A percentile compares a stretch with the other conserved stretches of the same genome.
These are phyloP conservation scores for Podospora sp. DNA, from an alignment of 495 filamentous ascomycete genomes.

Conservation along the genomic window DNA sequence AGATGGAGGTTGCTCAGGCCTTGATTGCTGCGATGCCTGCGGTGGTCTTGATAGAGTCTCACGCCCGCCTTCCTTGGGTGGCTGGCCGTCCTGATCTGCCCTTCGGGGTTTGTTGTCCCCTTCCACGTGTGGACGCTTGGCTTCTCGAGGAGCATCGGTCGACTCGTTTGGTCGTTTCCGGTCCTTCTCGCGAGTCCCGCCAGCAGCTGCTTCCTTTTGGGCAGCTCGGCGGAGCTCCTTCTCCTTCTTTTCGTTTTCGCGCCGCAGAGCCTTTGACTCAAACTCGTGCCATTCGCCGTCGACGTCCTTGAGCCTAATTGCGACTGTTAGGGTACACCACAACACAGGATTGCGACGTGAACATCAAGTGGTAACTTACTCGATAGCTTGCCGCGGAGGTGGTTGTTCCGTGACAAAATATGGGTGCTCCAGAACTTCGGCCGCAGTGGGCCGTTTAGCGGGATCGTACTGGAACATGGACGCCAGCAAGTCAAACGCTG, in stretches of 20 bases:
- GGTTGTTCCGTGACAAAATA: conserved; percentile 91
- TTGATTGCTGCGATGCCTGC: neutral
- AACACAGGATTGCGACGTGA: neutral
- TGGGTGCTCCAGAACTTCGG: conserved; percentile 81
- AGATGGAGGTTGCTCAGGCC: neutral
- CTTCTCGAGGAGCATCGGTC: conserved; percentile 38
- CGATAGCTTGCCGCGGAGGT: conserved; percentile 71
- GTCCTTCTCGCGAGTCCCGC: conserved; percentile 49
- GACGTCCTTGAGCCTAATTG: conserved; percentile 70
- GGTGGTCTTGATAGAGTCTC: neutral
- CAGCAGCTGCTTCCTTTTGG: conserved; percentile 50
- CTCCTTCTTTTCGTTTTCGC: conserved; percentile 80
- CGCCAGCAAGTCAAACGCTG: conserved; percentile 78
- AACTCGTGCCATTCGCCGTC: conserved; percentile 99
- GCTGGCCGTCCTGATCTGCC: conserved; percentile 5
- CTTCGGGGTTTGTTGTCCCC: conserved; percentile 16
- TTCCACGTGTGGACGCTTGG: conserved; percentile 49
- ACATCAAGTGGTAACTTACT: conserved; percentile 58
- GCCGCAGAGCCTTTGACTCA: conserved; percentile 92
- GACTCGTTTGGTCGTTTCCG: conserved; percentile 50
- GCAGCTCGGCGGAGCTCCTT: conserved; percentile 67
- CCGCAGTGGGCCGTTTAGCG: conserved; percentile 76
- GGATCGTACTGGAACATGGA: conserved; percentile 90
- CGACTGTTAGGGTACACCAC: conserved; percentile 25
- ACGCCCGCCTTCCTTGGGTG: neutral